These are phyloP conservation scores for Flaveria linearis DNA, from an alignment of 129 eudicot genomes.

Conservation along the genomic window DNA sequence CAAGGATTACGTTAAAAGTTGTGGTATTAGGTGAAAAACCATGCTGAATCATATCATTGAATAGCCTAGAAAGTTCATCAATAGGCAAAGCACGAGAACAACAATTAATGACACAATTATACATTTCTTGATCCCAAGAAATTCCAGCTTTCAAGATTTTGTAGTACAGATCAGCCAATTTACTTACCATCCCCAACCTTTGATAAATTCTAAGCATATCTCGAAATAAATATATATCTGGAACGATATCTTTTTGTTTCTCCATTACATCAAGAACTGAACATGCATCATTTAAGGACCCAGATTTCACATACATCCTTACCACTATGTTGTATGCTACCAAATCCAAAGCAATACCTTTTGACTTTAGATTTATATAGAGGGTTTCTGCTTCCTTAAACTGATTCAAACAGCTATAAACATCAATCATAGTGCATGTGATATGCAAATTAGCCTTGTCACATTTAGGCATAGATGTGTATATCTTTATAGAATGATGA, in stretches of 20 bases:
- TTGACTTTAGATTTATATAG: slow-evolving; percentile 52
- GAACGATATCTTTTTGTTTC: slow-evolving; percentile 58
- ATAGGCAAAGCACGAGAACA: slow-evolving; percentile 90
- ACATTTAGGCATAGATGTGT: slow-evolving; percentile 58
- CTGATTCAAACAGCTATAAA: slow-evolving; percentile 57
- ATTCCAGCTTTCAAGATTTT: slow-evolving; percentile 61
- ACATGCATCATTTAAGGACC: slow-evolving; percentile 62
- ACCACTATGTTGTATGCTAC: slow-evolving; percentile 76
- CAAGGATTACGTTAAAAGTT: slow-evolving; percentile 74
- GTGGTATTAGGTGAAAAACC: slow-evolving; percentile 72
- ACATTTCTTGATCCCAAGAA: slow-evolving; percentile 92
- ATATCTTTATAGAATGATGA: slow-evolving; percentile 69
- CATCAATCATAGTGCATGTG: slow-evolving; percentile 83
- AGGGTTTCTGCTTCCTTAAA: slow-evolving; percentile 69
- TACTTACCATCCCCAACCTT: slow-evolving; percentile 60
- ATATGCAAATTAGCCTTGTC: slow-evolving; percentile 78
- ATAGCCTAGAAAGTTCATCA: slow-evolving; percentile 86
- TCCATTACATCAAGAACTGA: slow-evolving; percentile 67
- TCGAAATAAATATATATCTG: slow-evolving; percentile 74
- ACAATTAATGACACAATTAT: slow-evolving; percentile 86
- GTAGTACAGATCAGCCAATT: slow-evolving; percentile 73
- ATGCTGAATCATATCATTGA: slow-evolving; percentile 73
- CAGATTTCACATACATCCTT: slow-evolving; percentile 80
- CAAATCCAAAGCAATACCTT: slow-evolving; percentile 60
- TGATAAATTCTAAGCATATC: slow-evolving; percentile 93